Base-by-base conservation (phyloP, 1,284 basidiomycete genomes). In the Ustilago loliicola region DNA sequence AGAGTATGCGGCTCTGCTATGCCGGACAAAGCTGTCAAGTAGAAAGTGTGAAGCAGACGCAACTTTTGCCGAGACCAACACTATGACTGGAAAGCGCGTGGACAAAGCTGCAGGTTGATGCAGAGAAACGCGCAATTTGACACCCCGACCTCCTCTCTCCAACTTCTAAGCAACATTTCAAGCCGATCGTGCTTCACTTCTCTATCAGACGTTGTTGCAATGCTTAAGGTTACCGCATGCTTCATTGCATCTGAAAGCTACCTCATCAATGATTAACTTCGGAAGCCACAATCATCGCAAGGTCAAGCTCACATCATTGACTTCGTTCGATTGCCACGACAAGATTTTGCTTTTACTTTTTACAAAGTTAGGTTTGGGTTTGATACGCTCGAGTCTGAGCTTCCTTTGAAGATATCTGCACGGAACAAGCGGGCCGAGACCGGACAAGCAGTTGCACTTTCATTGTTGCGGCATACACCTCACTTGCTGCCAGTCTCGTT, bases 111-210 rank as follows among this genome's bases (percentile, higher is more conserved):
- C 48, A 50, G 48, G 10, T 50, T 11, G 42, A 55, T 57, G 54
- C 53, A 38, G 2, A 48, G 42, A 47, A 45, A 30, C 54, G 56
- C 63, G 45, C 27, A 66, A 19, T 66, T 66, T 66, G 63, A 66
- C 40, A 66, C 47, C 48, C 63, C 63, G 63, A 29, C 56, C 48
- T 50, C 48, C 48, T 50, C 25, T 50, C 48, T 50, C 48, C 48
- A 50, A 50, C 48, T 50, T 50, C 48, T 50, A 50, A 7, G 23
- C 27, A 50, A 50, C 48, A 21, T 45, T 11, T 21, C n/a, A 17
- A n/a, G 19, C 42, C n/a, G 21, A n/a, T 45, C 42, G 27, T 5
- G 45, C n/a, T 48, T 8, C 50, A 56, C 54, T 57, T 63, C 61
- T 56, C 55, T 5, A 15, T 36, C 23, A 23, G n/a, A 29, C 6